These are phyloP conservation scores for Plasmodium knowlesi DNA, from an alignment of 169 alveolate species.

Conservation along the genomic window DNA sequence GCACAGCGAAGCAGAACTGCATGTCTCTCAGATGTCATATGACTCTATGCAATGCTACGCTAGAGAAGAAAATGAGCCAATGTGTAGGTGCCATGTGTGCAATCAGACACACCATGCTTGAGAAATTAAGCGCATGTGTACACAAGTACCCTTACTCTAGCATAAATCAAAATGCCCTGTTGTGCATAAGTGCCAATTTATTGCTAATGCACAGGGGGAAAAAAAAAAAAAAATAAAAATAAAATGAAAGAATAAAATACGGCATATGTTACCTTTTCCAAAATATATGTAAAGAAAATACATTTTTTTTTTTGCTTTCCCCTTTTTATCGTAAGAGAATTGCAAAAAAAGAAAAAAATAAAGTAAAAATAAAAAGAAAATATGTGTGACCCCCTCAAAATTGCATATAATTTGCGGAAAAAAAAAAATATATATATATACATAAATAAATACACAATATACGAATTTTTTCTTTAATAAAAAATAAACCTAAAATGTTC, in stretches of 20 bases:
- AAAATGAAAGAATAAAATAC: too few species aligned
- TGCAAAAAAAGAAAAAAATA: neutral
- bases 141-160: neutral
- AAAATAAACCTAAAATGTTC: neutral
- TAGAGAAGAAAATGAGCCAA: neutral
- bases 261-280: constrained; percentile 18
- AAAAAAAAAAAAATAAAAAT: constrained; percentile 18
- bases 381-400: neutral
- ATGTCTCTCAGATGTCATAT: neutral
- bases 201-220: constrained; percentile 7
- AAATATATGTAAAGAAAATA: neutral
- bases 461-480: neutral
- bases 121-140: constrained; percentile 5
- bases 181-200: constrained; percentile 5
- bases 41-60: neutral
- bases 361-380: neutral
- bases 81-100: neutral
- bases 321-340: neutral
- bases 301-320: neutral
- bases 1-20: neutral
- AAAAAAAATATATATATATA: neutral
- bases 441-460: too few species aligned
- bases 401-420: neutral
- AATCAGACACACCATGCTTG: neutral
- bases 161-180: neutral